phyloP scores from a whole-genome alignment of 1,284 basidiomycete species.

The Trichosporon sp. region DNA sequence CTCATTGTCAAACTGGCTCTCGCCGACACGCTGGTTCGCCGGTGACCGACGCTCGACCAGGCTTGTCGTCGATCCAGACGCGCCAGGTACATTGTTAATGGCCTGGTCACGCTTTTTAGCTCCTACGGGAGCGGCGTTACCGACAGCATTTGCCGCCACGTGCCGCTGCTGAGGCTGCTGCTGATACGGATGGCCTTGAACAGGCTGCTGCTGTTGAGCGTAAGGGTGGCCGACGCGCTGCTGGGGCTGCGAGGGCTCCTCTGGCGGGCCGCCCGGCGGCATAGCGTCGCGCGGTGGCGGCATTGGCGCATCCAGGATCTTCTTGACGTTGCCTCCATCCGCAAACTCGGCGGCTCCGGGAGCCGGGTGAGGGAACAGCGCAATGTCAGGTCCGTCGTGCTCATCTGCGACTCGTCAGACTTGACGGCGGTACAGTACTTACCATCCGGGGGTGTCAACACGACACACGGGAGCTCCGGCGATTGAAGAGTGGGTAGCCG shows the following conservation, averaged over 20 bases:
- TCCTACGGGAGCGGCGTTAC: slow-evolving; percentile 1
- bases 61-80: background rate
- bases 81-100: slow-evolving; percentile 1
- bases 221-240: background rate
- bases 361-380: slow-evolving; percentile 14
- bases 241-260: background rate
- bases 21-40: background rate
- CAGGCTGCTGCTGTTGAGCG: background rate
- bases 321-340: background rate
- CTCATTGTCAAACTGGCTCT: slow-evolving; percentile 1
- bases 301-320: background rate
- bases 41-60: background rate
- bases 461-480: slow-evolving; percentile 11
- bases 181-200: background rate
- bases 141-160: background rate
- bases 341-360: background rate
- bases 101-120: slow-evolving; percentile 10
- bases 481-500: background rate
- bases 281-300: background rate
- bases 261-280: background rate
- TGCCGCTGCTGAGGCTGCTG: slow-evolving; percentile 7
- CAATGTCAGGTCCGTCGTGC: slow-evolving; percentile 7
- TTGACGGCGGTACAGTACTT: background rate
- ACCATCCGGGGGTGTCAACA: slow-evolving; percentile 18
- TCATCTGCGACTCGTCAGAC: slow-evolving; percentile 10